Evolutionary conservation across 2,329 filamentous ascomycete genomes (phyloP).

Genomic region (Ceratocystis variospora): DNA sequence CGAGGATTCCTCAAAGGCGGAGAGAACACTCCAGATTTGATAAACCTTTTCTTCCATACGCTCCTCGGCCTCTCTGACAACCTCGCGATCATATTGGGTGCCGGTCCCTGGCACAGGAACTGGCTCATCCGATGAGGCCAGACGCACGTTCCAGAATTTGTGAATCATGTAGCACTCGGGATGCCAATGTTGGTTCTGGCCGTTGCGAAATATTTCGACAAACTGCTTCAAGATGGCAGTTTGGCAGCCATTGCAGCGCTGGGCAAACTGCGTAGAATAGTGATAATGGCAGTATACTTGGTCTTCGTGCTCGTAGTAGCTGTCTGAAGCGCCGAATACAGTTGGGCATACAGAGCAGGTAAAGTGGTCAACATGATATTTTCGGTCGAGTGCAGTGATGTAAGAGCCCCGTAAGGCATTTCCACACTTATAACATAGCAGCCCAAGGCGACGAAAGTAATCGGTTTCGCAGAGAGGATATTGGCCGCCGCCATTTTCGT

Average conservation of each 20-base stretch:
- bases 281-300: constrained; percentile 98
- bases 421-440: constrained; percentile 84
- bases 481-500: constrained; percentile 70
- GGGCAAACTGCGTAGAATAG: constrained; percentile 94
- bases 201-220: constrained; percentile 95
- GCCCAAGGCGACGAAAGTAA: constrained; percentile 83
- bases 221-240: constrained; percentile 98
- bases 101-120: constrained; percentile 12
- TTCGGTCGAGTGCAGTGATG: constrained; percentile 91
- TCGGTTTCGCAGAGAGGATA: constrained; percentile 96
- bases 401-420: constrained; percentile 90
- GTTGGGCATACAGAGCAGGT: constrained; percentile 95
- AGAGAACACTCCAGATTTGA: constrained; percentile 94
- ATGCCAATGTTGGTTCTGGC: constrained; percentile 98
- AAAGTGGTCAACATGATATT: constrained; percentile 98
- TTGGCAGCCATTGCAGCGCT: constrained; percentile 90
- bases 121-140: constrained; percentile 28
- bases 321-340: constrained; percentile 95
- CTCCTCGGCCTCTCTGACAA: constrained; percentile 75
- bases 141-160: constrained; percentile 97
- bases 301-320: constrained; percentile 95
- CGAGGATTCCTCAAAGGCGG: constrained; percentile 92
- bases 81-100: constrained; percentile 42
- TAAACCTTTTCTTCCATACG: constrained; percentile 96
- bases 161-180: constrained; percentile 99